Evolutionary conservation across 176 grass and related monocot genomes (phyloP).

Genomic region (Oryza glumipatula): DNA sequence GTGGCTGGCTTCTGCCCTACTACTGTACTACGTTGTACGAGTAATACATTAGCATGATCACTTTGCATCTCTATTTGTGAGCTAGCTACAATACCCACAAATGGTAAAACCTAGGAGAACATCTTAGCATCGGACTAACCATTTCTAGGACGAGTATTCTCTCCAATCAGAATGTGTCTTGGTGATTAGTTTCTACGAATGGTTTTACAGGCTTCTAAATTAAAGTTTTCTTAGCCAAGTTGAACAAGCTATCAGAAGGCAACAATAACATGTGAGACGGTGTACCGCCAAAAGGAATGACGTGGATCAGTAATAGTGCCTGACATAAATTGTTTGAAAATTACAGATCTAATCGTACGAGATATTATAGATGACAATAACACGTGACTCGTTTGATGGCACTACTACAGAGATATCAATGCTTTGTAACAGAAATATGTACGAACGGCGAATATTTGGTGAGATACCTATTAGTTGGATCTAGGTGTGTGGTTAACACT

Average conservation of each 20-base stretch:
- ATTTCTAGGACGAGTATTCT: constrained; percentile 17
- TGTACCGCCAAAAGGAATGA: not conserved
- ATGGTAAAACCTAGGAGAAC: constrained; percentile 43
- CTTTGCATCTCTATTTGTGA: constrained; percentile 9
- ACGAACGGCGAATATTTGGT: not conserved
- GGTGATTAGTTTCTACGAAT: not conserved
- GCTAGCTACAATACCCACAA: constrained; percentile 26
- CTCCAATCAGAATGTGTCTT: not conserved
- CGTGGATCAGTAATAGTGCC: not conserved
- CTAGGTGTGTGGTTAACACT: not conserved
- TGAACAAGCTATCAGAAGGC: accelerated
- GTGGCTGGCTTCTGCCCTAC: not conserved
- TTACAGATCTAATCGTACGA: not conserved
- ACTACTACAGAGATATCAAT: not conserved
- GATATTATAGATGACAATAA: not conserved
- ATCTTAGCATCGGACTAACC: constrained; percentile 4
- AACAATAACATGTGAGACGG: not conserved
- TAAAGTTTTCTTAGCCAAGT: not conserved
- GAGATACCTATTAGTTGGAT: not conserved
- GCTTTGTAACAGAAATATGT: accelerated
- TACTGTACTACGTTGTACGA: not conserved
- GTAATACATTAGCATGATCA: constrained; percentile 28
- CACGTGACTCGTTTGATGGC: accelerated
- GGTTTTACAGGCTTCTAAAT: not conserved
- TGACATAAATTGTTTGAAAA: not conserved